Evolutionary conservation across 75 land plant genomes (phyloP).

Genomic region (Gnetum montanum): DNA sequence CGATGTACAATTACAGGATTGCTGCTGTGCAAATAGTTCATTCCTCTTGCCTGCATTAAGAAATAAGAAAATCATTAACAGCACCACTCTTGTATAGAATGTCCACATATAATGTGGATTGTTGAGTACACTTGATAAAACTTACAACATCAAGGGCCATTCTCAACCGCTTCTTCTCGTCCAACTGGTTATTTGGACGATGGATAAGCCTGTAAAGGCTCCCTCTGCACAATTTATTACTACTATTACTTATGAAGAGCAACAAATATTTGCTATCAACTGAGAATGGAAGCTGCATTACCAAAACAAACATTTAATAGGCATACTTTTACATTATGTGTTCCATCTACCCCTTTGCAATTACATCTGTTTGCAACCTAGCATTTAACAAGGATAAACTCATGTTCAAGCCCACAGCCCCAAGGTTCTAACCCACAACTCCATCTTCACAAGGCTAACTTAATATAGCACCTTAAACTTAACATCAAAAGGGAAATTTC

Average conservation of each 20-base stretch:
- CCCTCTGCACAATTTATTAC: constrained; percentile 47
- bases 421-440: too few relatives aligned
- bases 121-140: not conserved
- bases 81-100: not conserved
- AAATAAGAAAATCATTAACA: not conserved
- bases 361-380: too few relatives aligned
- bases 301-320: too few relatives aligned
- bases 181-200: constrained; percentile 85
- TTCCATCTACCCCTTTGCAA: too few relatives aligned
- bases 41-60: constrained; percentile 65
- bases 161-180: constrained; percentile 82
- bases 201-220: constrained; percentile 92
- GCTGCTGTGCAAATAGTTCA: constrained; percentile 87
- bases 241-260: not conserved
- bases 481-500: too few relatives aligned
- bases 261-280: not conserved
- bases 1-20: constrained; percentile 81
- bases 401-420: too few relatives aligned
- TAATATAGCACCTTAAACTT: too few relatives aligned
- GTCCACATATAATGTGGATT: too few relatives aligned
- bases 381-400: too few relatives aligned
- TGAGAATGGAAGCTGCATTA: too few relatives aligned
- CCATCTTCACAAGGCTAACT: too few relatives aligned
- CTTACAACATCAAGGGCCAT: constrained; percentile 98
- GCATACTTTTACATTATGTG: too few relatives aligned